A percentile compares a stretch with the other conserved stretches of the same genome.
These are phyloP conservation scores for Pisolithus albus DNA, from an alignment of 768 basidiomycete genomes.

Conservation along the genomic window DNA sequence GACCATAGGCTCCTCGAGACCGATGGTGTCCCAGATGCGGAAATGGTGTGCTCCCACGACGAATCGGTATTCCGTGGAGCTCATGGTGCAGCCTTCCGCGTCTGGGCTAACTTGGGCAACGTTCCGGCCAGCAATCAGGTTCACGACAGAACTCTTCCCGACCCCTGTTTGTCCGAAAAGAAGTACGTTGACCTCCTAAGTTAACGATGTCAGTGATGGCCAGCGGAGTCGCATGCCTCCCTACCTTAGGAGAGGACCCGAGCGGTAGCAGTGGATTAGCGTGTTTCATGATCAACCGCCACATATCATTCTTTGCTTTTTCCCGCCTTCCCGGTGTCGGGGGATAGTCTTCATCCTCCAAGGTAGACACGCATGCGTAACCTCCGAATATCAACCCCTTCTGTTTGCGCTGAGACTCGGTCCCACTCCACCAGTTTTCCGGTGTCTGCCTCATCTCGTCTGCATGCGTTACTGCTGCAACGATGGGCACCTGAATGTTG, in stretches of 20 bases:
- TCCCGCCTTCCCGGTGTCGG: neutral
- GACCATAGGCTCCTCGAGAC: conserved; percentile 9
- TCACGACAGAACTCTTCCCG: conserved; percentile 9
- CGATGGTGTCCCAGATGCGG: conserved; percentile 16
- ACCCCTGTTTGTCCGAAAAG: conserved; percentile 5
- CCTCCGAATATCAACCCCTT: neutral
- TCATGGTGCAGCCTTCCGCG: conserved; percentile 24
- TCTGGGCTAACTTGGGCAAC: conserved; percentile 17
- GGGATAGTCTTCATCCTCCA: neutral
- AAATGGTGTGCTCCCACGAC: conserved; percentile 1
- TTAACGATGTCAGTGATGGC: neutral
- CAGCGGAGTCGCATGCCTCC: neutral
- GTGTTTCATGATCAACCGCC: neutral
- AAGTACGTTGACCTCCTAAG: neutral
- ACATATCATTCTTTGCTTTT: neutral
- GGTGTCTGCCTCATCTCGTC: neutral
- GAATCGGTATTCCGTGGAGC: conserved; percentile 3
- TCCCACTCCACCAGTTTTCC: neutral
- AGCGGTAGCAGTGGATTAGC: neutral
- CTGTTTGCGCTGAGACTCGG: neutral
- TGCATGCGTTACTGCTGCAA: neutral
- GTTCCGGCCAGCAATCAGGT: conserved; percentile 8
- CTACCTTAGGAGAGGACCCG: neutral
- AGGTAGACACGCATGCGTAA: neutral
- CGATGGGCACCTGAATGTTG: neutral